Conservation (phyloP, 257 asterid species). For the Rubia yunnanensis region DNA sequence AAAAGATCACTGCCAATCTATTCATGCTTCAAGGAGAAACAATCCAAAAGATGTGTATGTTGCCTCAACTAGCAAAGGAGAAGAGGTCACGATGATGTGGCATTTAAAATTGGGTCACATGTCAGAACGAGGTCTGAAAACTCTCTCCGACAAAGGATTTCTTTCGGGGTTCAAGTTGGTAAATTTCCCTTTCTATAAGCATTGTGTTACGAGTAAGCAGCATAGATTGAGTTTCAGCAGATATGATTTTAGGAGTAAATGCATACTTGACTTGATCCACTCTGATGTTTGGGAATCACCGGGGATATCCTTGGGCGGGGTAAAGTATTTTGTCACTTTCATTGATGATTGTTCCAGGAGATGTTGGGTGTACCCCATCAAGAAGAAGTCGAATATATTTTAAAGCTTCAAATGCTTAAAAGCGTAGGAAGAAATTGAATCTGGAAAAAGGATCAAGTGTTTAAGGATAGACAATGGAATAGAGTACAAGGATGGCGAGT, state of each 20-base stretch:
- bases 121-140: constrained; percentile 7
- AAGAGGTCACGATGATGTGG: constrained; percentile 1
- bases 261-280: constrained; percentile 4
- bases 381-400: too few relatives aligned
- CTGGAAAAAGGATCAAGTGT: too few relatives aligned
- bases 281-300: constrained; percentile 10
- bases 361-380: too few relatives aligned
- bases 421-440: too few relatives aligned
- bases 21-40: constrained; percentile 4
- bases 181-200: constrained; percentile 3
- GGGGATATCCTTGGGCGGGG: constrained; percentile 3
- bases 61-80: not conserved
- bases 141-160: not conserved
- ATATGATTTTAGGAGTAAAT: constrained; percentile 1
- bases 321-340: constrained; percentile 5
- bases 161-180: constrained; percentile 3
- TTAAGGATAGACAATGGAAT: too few relatives aligned
- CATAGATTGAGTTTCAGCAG: constrained; percentile 4
- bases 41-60: not conserved
- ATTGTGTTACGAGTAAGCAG: constrained; percentile 10
- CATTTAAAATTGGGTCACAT: constrained; percentile 5
- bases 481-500: too few relatives aligned
- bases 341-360: not conserved
- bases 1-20: constrained; percentile 10
- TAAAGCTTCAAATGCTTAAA: too few relatives aligned